phyloP scores from a whole-genome alignment of 148 eudicot genomes.

The Pharnaceum exiguum region DNA sequence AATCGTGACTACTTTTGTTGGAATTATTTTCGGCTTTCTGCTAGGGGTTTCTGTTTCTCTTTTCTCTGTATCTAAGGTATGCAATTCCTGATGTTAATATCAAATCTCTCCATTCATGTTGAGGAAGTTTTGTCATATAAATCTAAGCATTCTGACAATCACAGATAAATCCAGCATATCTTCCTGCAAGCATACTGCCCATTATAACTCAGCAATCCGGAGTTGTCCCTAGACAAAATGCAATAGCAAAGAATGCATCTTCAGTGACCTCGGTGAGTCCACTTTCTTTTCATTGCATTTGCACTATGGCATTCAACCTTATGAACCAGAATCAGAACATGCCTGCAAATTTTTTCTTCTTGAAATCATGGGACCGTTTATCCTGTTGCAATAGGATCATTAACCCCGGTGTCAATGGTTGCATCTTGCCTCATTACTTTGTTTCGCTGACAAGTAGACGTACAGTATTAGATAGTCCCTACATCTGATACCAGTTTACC shows the following conservation, averaged over 20 bases:
- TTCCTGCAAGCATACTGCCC: conserved; percentile 14
- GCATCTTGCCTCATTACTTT: too few species aligned
- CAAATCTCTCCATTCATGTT: too few species aligned
- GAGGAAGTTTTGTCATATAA: too few species aligned
- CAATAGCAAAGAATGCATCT: conserved; percentile 5
- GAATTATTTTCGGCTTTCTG: conserved; percentile 62
- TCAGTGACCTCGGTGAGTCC: conserved; percentile 11
- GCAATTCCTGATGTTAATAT: not conserved
- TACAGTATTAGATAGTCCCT: too few species aligned
- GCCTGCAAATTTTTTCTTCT: too few species aligned
- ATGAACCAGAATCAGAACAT: too few species aligned
- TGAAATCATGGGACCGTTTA: too few species aligned
- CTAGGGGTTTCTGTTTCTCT: conserved; percentile 59
- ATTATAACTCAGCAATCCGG: not conserved
- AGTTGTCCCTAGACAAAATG: conserved; percentile 13
- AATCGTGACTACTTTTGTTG: conserved; percentile 37
- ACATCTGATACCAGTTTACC: too few species aligned
- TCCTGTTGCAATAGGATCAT: too few species aligned
- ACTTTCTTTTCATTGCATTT: not conserved
- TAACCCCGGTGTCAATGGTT: too few species aligned
- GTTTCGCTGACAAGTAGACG: too few species aligned
- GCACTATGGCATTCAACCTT: not conserved
- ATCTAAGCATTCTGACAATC: not conserved
- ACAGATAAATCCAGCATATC: conserved; percentile 20
- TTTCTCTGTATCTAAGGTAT: conserved; percentile 55